These are phyloP conservation scores for Salvia splendens DNA, from an alignment of 257 asterid genomes.

Conservation along the genomic window DNA sequence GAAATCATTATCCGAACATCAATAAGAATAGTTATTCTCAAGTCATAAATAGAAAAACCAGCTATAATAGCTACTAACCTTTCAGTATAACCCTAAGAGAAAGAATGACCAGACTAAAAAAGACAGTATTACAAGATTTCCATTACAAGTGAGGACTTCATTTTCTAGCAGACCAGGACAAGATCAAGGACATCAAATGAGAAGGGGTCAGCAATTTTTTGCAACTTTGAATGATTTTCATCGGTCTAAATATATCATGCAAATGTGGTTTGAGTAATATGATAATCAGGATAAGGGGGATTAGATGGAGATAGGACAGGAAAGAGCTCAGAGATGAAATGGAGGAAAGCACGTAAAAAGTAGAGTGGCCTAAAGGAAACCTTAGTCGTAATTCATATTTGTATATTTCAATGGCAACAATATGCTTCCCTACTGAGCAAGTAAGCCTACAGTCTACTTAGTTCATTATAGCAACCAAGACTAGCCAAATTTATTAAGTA, in stretches of 20 bases:
- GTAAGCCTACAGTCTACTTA: background rate
- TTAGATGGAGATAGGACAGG: too few relatives aligned
- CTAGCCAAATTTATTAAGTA: background rate
- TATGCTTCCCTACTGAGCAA: background rate
- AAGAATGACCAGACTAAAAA: background rate
- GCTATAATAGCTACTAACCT: background rate
- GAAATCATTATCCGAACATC: too few relatives aligned
- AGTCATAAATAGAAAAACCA: background rate
- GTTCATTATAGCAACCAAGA: slow-evolving; percentile 4
- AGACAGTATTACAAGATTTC: background rate
- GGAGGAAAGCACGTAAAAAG: background rate
- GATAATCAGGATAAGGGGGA: background rate
- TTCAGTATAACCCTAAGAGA: background rate
- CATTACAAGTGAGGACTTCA: background rate
- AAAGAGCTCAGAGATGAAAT: too few relatives aligned
- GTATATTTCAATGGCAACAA: background rate
- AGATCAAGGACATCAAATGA: background rate
- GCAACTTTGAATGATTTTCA: background rate
- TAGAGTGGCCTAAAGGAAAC: background rate
- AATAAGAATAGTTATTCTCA: too few relatives aligned
- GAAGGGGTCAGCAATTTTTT: background rate
- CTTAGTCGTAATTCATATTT: background rate
- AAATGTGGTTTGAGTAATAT: background rate
- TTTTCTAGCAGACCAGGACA: background rate
- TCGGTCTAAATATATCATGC: background rate